Conservation (phyloP, 768 basidiomycete species). For the Rhodotorula graminis region DNA sequence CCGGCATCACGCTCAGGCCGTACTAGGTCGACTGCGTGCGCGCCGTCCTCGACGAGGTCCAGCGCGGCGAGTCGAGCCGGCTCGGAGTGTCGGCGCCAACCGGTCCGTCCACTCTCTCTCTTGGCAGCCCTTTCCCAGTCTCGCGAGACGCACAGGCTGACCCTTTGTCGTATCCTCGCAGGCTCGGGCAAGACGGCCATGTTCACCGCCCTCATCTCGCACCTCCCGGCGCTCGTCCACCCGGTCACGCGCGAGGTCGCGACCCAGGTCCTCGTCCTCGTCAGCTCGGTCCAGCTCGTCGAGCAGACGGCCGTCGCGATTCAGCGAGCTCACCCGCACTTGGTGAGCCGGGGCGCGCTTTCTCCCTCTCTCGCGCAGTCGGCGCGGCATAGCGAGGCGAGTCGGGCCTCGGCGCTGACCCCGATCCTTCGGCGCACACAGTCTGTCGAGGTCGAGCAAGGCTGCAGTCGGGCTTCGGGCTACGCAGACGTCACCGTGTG, state of each 20-base stretch:
- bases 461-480: conserved; percentile 71
- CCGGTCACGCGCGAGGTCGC: not conserved
- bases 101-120: not conserved
- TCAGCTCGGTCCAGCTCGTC: conserved; percentile 84
- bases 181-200: conserved; percentile 86
- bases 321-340: conserved; percentile 60
- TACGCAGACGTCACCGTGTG: conserved; percentile 85
- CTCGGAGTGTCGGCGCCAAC: conserved; percentile 76
- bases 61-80: conserved; percentile 58
- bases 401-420: too few species aligned
- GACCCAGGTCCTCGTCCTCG: conserved; percentile 64
- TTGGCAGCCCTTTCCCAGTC: not conserved
- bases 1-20: conserved; percentile 52
- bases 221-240: conserved; percentile 52
- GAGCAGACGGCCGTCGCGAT: conserved; percentile 76
- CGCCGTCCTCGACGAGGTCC: conserved; percentile 69
- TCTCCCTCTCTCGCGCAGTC: too few species aligned
- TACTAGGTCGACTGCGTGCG: conserved; percentile 79
- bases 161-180: conserved; percentile 50
- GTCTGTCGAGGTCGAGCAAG: conserved; percentile 85
- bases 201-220: conserved; percentile 74
- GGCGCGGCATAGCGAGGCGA: too few species aligned
- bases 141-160: not conserved
- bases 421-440: conserved; percentile 5
- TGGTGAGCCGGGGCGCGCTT: conserved; percentile 48